Percentiles rank a stretch among this genome's conserved stretches.
Conservation (phyloP, 768 basidiomycete genomes). For the Rossbeevera mucosa region DNA sequence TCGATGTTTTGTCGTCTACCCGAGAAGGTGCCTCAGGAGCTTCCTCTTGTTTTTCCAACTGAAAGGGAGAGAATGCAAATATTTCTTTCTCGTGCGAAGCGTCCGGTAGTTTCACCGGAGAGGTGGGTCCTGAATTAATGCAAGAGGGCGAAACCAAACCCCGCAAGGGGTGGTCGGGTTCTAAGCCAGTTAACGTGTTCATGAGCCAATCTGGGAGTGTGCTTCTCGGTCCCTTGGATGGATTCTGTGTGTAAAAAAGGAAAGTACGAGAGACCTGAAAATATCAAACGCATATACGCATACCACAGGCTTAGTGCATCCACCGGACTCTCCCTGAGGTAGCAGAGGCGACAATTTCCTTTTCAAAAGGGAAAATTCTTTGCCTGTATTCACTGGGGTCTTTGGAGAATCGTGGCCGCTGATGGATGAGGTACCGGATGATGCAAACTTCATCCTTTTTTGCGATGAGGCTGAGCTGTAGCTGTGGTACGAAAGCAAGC, state of each 20-base stretch:
- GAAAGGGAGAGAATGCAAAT: constrained; percentile 30
- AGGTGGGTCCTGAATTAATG: constrained; percentile 1
- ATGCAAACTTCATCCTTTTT: constrained; percentile 27
- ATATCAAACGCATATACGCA: constrained; percentile 27
- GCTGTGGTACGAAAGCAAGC: constrained; percentile 26
- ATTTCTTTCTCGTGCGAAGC: constrained; percentile 13
- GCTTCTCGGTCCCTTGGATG: constrained; percentile 20
- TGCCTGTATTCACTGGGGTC: constrained; percentile 39
- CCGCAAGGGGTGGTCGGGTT: constrained; percentile 33
- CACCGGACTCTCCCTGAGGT: constrained; percentile 7
- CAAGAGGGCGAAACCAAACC: constrained; percentile 25
- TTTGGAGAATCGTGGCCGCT: constrained; percentile 38
- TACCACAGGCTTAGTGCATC: constrained; percentile 17
- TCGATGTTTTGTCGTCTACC: neutral
- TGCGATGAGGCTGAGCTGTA: constrained; percentile 22
- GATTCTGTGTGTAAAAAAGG: constrained; percentile 13
- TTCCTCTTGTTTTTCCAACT: constrained; percentile 10
- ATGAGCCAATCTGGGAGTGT: constrained; percentile 55
- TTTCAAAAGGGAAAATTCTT: constrained; percentile 42
- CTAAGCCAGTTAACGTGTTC: constrained; percentile 46
- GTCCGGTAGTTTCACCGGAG: constrained; percentile 1
- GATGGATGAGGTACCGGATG: constrained; percentile 43
- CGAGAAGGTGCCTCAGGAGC: neutral
- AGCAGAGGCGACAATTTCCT: constrained; percentile 22
- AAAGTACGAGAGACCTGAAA: constrained; percentile 11